A percentile compares a stretch with the other conserved stretches of the same genome.
Evolutionary conservation across 2,329 filamentous ascomycete genomes (phyloP).

Genomic region (Hortaea sp.): DNA sequence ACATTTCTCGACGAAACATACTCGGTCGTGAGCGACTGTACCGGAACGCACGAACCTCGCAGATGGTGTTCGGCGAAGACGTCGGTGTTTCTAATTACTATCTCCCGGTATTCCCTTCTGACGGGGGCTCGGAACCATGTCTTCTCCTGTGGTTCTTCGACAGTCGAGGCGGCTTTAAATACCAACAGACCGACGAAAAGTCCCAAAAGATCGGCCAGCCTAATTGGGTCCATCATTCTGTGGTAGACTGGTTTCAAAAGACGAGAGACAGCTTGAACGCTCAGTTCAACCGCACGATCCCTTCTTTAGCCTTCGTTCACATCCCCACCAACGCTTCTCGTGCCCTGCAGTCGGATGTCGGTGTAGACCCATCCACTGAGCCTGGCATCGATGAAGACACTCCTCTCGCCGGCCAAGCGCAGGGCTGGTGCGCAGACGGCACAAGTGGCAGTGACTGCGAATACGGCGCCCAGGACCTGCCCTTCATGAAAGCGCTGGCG

Average conservation of each 20-base stretch:
- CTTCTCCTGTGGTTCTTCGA: slow-evolving; percentile 65
- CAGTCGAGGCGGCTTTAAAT: slow-evolving; percentile 47
- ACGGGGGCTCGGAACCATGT: slow-evolving; percentile 33
- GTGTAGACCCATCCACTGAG: slow-evolving; percentile 34
- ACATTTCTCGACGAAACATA: slow-evolving; percentile 41
- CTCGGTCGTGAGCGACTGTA: slow-evolving; percentile 31
- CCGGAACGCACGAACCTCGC: slow-evolving; percentile 31
- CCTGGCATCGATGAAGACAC: slow-evolving; percentile 39
- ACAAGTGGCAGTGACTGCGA: slow-evolving; percentile 15
- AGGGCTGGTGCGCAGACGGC: slow-evolving; percentile 25
- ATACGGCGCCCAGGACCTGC: slow-evolving; percentile 42
- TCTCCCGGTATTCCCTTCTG: slow-evolving; percentile 37
- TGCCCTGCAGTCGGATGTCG: slow-evolving; percentile 28
- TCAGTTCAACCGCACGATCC: slow-evolving; percentile 24
- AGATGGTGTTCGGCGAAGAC: slow-evolving; percentile 30
- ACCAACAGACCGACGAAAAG: slow-evolving; percentile 26
- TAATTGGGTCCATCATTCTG: slow-evolving; percentile 37
- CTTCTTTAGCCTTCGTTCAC: slow-evolving; percentile 46
- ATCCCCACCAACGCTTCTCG: slow-evolving; percentile 39
- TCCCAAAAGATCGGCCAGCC: slow-evolving; percentile 24
- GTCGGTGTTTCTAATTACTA: slow-evolving; percentile 46
- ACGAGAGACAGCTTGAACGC: slow-evolving; percentile 14
- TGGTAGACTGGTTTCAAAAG: slow-evolving; percentile 36
- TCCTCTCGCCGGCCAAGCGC: slow-evolving; percentile 32
- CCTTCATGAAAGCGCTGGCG: slow-evolving; percentile 54